A percentile compares a stretch with the other conserved stretches of the same genome.
Evolutionary conservation across 805 yeast species (phyloP).

Genomic region (Candida ovalis): DNA sequence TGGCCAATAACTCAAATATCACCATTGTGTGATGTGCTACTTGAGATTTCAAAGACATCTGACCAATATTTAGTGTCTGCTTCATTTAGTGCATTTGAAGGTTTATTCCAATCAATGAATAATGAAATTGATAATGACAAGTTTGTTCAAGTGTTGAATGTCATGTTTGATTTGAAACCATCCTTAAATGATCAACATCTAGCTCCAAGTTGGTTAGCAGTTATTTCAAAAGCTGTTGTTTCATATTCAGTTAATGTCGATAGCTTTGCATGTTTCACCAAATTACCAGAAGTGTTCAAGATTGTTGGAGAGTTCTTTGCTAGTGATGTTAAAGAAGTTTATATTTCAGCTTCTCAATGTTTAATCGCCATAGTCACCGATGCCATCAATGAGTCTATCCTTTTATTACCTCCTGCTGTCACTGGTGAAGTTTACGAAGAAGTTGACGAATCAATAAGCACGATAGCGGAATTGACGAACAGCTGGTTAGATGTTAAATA

Average conservation of each 20-base stretch:
- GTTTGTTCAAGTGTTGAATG: conserved; percentile 59
- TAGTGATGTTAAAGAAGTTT: conserved; percentile 61
- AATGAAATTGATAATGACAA: conserved; percentile 52
- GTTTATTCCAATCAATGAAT: conserved; percentile 65
- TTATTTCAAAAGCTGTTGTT: conserved; percentile 75
- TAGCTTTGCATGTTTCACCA: conserved; percentile 48
- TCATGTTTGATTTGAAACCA: conserved; percentile 78
- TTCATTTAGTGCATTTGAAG: conserved; percentile 81
- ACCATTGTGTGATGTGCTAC: conserved; percentile 67
- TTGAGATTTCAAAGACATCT: conserved; percentile 73
- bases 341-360: conserved; percentile 80
- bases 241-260: conserved; percentile 48
- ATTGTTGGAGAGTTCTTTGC: conserved; percentile 61
- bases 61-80: conserved; percentile 83
- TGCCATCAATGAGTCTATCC: conserved; percentile 55
- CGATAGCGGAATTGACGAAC: conserved; percentile 47
- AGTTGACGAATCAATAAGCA: conserved; percentile 50
- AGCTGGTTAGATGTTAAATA: conserved; percentile 69
- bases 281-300: conserved; percentile 53
- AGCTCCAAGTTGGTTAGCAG: conserved; percentile 94
- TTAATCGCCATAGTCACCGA: conserved; percentile 72
- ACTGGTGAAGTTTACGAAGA: conserved; percentile 49
- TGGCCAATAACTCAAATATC: conserved; percentile 78
- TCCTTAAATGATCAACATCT: conserved; percentile 77
- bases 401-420: conserved; percentile 50